Evolutionary conservation across 2,329 filamentous ascomycete species (phyloP), one percentile per base, ranked within the genome.

Genomic region (Colletotrichum simmondsii): DNA sequence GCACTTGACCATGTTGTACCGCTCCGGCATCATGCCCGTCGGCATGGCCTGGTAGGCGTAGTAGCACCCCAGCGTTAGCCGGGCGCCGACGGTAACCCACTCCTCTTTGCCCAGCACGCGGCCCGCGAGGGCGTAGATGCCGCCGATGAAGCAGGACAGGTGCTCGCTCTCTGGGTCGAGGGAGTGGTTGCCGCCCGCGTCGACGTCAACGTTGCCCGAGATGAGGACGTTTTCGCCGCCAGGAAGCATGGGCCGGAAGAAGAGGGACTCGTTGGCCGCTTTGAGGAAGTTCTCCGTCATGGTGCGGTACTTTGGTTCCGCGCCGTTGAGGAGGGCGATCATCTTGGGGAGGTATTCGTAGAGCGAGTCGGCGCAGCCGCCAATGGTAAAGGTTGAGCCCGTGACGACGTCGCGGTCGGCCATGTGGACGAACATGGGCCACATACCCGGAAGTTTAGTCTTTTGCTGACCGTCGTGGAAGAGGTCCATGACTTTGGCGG

Each of bases 401-500:
- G 68, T 60, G 11, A 30, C 46, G 65, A 84, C 84, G 79, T 80
- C 85, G 80, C 80, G 87, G 86, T 60, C 86, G 85, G 73, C 85
- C 87, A 78, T 90, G 77, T 92, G 91, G 11, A 95, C 81, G 68
- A 83, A 85, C 62, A 91, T 86, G 1, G 93, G 93, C 92, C 93
- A 95, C 81, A 95, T 85, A 0, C 94, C 94, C 0, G 93, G 93
- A 1, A 95, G 80, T 19, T 83, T 85, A 0, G 93, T 95, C 19
- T 86, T 82, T 74, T 89, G 88, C 83, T 96, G 94, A 66, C 88
- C 88, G 4, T 85, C 82, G 72, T 92, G 87, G 74, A 95, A 88
- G 22, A 91, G 85, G 68, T 93, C 87, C 75, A 92, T 94, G 65
- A 95, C 89, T 6, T 89, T 87, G 35, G 91, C 88, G 72, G 93